Evolutionary conservation across 805 yeast species (phyloP).

Genomic region (Sugiyamaella qingdaonensis): DNA sequence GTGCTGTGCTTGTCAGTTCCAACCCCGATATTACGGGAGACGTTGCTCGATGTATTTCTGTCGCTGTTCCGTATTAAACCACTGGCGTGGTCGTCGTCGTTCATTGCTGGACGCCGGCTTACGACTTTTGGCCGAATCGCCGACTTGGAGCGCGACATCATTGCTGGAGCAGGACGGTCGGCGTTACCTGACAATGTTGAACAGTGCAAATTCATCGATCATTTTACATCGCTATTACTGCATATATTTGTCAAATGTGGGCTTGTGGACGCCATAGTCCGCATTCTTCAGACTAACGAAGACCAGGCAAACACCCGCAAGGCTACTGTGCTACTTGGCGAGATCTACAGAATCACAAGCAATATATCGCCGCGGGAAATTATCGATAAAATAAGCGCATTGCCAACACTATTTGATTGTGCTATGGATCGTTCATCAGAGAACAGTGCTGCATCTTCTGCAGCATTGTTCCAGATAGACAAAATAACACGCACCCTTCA

Average conservation of each 20-base stretch:
- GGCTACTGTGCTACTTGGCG: constrained; percentile 61
- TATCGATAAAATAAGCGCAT: constrained; percentile 23
- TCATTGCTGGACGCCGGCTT: constrained; percentile 28
- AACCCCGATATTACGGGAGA: constrained; percentile 50
- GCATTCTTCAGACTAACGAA: constrained; percentile 39
- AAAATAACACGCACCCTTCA: constrained; percentile 25
- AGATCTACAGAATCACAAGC: constrained; percentile 52
- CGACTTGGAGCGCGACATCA: constrained; percentile 31
- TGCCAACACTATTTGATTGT: constrained; percentile 26
- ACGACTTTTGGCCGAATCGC: constrained; percentile 23
- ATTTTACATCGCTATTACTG: constrained; percentile 61
- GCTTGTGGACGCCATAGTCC: constrained; percentile 46
- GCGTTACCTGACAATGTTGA: background rate
- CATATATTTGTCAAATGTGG: constrained; percentile 53
- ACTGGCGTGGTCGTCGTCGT: constrained; percentile 48
- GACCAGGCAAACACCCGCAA: constrained; percentile 50
- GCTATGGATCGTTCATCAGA: constrained; percentile 22
- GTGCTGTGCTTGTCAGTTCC: constrained; percentile 58
- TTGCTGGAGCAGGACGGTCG: background rate
- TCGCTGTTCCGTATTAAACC: constrained; percentile 61
- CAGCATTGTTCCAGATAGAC: constrained; percentile 48
- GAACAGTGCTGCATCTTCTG: constrained; percentile 28
- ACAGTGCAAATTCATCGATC: constrained; percentile 40
- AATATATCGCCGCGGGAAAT: constrained; percentile 51
- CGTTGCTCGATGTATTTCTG: constrained; percentile 65